Evolutionary conservation across 1,139 yeast species (phyloP), one percentile per base, ranked within the genome.

Genomic region (Candida pseudoviswanathii): DNA sequence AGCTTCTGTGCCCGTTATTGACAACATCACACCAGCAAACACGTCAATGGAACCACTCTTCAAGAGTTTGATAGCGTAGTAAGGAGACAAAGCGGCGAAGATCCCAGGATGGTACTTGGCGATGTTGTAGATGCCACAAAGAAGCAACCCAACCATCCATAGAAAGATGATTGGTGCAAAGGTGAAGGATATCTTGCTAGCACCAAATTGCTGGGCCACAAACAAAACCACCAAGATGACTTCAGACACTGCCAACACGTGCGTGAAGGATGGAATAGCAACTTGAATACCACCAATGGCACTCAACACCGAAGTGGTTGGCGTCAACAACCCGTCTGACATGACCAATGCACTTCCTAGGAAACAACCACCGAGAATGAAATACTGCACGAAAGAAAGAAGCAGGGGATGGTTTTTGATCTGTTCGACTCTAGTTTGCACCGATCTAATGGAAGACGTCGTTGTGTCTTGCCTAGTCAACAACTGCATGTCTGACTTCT

Each of bases 1-100:
- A 3, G 86, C 85, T 56, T 82, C 87, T 2, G 80, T 70, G 39
- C 87, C 87, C 0, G 87, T 81, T 26, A 82, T 68, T 1, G 84
- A 69, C 50, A 82, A 72, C 78, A 81, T 76, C 2, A 80, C 78
- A 4, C 81, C 78, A 7, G 80, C 72, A 41, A 82, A 65, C 2
- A 73, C 70, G 55, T 78, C 80, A 34, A 80, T 65, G 3, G 75
- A 75, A 2, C 75, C 73, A 7, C 57, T 54, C 44, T 62, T 64
- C 53, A 82, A 64, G 33, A 75, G 70, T 21, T 66, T 56, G 45
- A 80, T 69, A 2, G 85, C 86, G 56, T 76, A 76, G 46, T 65
- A 64, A 1, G 87, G 86, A 33, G 78, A 78, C 44, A 82, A 64
- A 0, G 83, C 77, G 49, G 63, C 66, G 58, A 81, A 70, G 4